Base-by-base conservation (phyloP, 805 yeast species). In the Cyberlindnera subsufficiens region DNA sequence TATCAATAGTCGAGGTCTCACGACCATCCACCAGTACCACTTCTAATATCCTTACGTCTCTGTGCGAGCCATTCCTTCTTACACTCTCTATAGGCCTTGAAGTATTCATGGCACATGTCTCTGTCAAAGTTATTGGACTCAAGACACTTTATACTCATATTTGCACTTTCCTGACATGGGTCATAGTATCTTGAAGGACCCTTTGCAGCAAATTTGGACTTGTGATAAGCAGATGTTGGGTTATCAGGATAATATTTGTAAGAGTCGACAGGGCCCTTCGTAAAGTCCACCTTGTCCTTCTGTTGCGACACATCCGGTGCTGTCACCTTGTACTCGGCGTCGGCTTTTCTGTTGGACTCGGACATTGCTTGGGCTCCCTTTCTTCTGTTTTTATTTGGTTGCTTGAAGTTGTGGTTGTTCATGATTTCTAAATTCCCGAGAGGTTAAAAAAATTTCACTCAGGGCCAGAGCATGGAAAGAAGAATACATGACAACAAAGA, bases 61-160 rank as follows among this genome's bases (percentile, higher is more conserved):
- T 67, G 61, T 11, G 46, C 56, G 58, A 75, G 63, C 90, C 90
- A 85, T 47, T 74, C 85, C 56, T 81, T 81, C 59, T 85, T 84
- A 65, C 99, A 91, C 56, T 91, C 99, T 46, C 91, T 72, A 60
- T 91, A 91, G 0, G 97, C 96, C 54, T 82, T 88, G 61, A 91
- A 93, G 58, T 86, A 91, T 45, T 85, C 95, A 61, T 66, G 77
- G 68, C 82, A 88, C 65, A 63, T 72, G 41, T 70, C 79, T 68
- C 71, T 77, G 69, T 77, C 87, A 69, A 77, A 82, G 53, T 81
- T 73, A 58, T 90, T 86, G 39, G 84, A 63, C 53, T 87, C 91
- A 61, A 91, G 68, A 56, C 99, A 91, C 50, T 76, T 77, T 51
- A 89, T 69, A 35, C 96, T 86, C 80, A 95, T 91, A 59, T 80